Evolutionary conservation across 495 filamentous ascomycete genomes (phyloP), one percentile per base, ranked within the genome.

Genomic region (Hyaloscypha bicolor): DNA sequence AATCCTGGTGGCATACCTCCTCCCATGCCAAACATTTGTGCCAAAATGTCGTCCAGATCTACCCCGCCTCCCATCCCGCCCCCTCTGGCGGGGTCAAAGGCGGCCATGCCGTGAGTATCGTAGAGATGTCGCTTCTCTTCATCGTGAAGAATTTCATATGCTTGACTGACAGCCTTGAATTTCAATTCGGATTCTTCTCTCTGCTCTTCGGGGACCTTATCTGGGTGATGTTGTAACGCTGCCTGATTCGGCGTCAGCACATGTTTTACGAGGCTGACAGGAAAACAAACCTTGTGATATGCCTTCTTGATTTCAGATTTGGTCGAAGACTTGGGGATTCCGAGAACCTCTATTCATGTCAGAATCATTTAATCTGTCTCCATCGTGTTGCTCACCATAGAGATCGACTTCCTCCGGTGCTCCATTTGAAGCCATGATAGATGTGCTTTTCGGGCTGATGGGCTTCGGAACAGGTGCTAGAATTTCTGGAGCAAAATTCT

Each of bases 111-210:
- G 73, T 97, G 92, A 42, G 87, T 90, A 74, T 99, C 94, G 78
- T 99, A 99, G 59, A 93, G 77, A 29, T 91, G 84, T 68, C 95
- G 90, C 76, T 96, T 97, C 33, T 97, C 88, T 61, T 97, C 96
- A 83, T 99, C 94, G 78, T 90, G 90, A 56, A 99, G 92, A 74
- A 98, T 97, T 76, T 99, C 95, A 81, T 98, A 99, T 67, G 95
- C 95, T 81, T 95, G 90, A 59, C 90, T 92, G 53, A 97, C 87
- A 57, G 86, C 79, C 79, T 98, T 98, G 86, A 99, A 99, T 67
- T 87, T 92, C 72, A 90, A 83, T 72, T 97, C 94, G 39, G 95
- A 93, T 61, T 87, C 87, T 67, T 85, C 90, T 62, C 95, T 90
- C 71, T 94, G 88, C 31, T 88, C 85, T 79, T 96, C 92, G 70